phyloP scores from a whole-genome alignment of 305 asterid species.

The Fraxinus sp. region DNA sequence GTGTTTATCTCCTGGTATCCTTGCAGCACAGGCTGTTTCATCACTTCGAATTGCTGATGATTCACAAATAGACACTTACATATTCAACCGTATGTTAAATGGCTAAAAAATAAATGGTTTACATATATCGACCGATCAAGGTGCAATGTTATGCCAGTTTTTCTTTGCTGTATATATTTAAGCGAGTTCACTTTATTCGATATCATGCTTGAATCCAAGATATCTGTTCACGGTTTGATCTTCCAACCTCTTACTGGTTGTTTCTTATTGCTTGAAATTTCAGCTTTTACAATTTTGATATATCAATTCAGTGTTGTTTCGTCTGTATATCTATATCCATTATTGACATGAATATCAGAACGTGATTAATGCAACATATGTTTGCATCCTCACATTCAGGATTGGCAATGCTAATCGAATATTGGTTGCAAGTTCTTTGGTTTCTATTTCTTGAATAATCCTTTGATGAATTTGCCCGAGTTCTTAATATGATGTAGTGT shows the following conservation, averaged over 20 bases:
- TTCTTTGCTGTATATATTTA: conserved; percentile 42
- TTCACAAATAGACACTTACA: conserved; percentile 29
- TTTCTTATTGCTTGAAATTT: conserved; percentile 13
- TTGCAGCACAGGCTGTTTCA: conserved; percentile 46
- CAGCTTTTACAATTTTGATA: background rate
- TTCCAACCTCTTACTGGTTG: conserved; percentile 15
- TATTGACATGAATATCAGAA: background rate
- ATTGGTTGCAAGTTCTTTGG: background rate
- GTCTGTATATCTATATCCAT: background rate
- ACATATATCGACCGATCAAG: background rate
- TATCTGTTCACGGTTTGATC: conserved; percentile 3
- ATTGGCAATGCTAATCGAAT: background rate
- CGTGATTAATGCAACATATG: background rate
- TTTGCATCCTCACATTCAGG: background rate
- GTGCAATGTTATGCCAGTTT: conserved; percentile 27
- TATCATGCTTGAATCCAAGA: conserved; percentile 30
- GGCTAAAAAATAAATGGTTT: conserved; percentile 20
- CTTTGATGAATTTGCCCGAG: background rate
- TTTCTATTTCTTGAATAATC: background rate
- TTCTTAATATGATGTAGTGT: background rate
- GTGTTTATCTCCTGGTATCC: conserved; percentile 32
- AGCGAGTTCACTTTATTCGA: conserved; percentile 28
- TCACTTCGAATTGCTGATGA: conserved; percentile 52
- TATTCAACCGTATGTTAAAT: conserved; percentile 31
- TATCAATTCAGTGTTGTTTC: background rate